Percentiles rank a stretch among this genome's conserved stretches.
These are phyloP conservation scores for Pythium volutum DNA, from an alignment of 352 stramenopile species.

Conservation along the genomic window DNA sequence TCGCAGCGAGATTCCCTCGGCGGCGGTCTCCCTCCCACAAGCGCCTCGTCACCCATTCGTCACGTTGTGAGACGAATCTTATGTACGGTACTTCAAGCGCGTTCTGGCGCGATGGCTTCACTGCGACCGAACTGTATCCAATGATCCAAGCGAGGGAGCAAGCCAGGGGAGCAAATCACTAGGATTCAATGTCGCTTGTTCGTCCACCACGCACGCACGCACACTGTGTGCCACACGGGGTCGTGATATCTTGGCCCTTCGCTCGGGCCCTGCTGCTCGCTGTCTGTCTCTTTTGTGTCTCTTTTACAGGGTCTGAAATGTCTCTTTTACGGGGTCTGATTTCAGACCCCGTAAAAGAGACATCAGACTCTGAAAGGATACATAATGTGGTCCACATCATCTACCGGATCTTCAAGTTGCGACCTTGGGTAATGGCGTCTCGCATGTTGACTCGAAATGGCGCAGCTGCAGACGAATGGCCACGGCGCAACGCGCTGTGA, in stretches of 20 bases:
- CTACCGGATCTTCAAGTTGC: slow-evolving; percentile 18
- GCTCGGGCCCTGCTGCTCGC: not conserved
- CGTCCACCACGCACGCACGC: slow-evolving; percentile 8
- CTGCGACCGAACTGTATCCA: not conserved
- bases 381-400: slow-evolving; percentile 13
- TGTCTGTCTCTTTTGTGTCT: slow-evolving; percentile 6
- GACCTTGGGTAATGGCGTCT: slow-evolving; percentile 9
- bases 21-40: slow-evolving; percentile 8
- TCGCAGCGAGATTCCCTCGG: slow-evolving; percentile 23
- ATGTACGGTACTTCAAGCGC: no score
- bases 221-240: no score
- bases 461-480: slow-evolving; percentile 24
- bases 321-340: no score
- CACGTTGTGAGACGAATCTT: not conserved
- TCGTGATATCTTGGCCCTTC: no score
- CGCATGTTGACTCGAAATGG: not conserved
- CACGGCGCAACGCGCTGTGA: not conserved
- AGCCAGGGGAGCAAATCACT: not conserved
- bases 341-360: no score
- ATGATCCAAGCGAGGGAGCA: not conserved
- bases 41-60: slow-evolving; percentile 8
- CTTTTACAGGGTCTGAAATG: no score
- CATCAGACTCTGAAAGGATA: not conserved
- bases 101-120: slow-evolving; percentile 5
- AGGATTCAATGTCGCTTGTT: not conserved